Percentiles rank a stretch among this genome's conserved stretches.
Conservation (phyloP, 2,329 filamentous ascomycete species). For the Bipolaris bicolor region DNA sequence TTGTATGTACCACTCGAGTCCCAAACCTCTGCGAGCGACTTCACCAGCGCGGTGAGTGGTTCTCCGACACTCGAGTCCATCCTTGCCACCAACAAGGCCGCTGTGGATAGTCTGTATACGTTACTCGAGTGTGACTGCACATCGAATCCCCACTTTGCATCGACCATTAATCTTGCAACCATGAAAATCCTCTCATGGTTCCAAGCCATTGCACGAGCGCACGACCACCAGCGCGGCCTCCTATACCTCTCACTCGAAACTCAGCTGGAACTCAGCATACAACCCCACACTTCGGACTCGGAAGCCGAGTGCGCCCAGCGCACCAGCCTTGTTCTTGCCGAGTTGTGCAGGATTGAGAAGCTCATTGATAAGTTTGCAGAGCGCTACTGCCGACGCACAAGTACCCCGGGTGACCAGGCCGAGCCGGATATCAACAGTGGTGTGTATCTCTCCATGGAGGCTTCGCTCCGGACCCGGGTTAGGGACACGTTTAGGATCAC, state of each 20-base stretch:
- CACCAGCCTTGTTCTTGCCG: constrained; percentile 41
- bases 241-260: constrained; percentile 27
- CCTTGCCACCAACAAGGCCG: constrained; percentile 41
- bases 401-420: constrained; percentile 26
- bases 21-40: constrained; percentile 34
- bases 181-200: constrained; percentile 48
- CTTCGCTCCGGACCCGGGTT: constrained; percentile 42
- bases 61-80: constrained; percentile 42
- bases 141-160: constrained; percentile 46
- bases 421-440: constrained; percentile 38
- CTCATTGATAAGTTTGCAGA: constrained; percentile 48
- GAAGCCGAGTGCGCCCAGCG: constrained; percentile 42
- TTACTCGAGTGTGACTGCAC: constrained; percentile 45
- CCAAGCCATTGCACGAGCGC: constrained; percentile 41
- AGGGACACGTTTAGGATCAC: constrained; percentile 48
- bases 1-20: constrained; percentile 40
- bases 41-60: constrained; percentile 30
- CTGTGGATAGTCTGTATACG: constrained; percentile 43
- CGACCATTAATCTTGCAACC: constrained; percentile 44
- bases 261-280: constrained; percentile 37
- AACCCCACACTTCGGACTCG: constrained; percentile 30
- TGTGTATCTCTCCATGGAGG: constrained; percentile 40
- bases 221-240: constrained; percentile 20
- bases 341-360: constrained; percentile 47
- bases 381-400: constrained; percentile 35